Conservation (phyloP, 2,329 filamentous ascomycete genomes). For the Aspergillus persii region DNA sequence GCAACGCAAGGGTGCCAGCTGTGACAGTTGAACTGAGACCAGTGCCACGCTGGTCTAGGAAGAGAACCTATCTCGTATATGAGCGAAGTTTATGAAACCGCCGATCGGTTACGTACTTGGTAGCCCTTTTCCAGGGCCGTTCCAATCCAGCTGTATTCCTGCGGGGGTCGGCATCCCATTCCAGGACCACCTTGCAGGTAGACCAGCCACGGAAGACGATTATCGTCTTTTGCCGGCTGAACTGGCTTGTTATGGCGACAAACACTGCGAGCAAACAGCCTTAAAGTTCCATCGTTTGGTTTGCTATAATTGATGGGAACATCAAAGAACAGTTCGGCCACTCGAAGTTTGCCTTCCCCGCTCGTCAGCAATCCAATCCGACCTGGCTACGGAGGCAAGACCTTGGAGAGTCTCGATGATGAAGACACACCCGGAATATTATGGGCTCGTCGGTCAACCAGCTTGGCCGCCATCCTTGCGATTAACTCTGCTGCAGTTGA, state of each 20-base stretch:
- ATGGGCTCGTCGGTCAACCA: constrained; percentile 38
- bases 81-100: neutral
- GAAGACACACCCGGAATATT: constrained; percentile 36
- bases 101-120: constrained; percentile 51
- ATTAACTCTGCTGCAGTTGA: neutral
- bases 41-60: constrained; percentile 88
- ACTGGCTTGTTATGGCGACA: constrained; percentile 57
- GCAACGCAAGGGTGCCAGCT: constrained; percentile 64
- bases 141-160: constrained; percentile 69
- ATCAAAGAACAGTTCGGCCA: constrained; percentile 82
- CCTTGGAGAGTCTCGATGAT: neutral
- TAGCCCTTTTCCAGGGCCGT: constrained; percentile 75
- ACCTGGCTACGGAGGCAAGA: neutral
- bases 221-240: constrained; percentile 42
- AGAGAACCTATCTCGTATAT: constrained; percentile 52
- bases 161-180: constrained; percentile 70
- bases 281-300: constrained; percentile 60
- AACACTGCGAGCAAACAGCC: constrained; percentile 75
- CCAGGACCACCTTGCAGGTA: constrained; percentile 88
- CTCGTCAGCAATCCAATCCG: constrained; percentile 3
- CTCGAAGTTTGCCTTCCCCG: constrained; percentile 64
- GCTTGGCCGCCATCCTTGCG: constrained; percentile 32
- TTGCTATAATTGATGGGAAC: constrained; percentile 77
- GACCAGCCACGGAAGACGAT: constrained; percentile 60
- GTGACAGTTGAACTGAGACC: constrained; percentile 80